These are phyloP conservation scores for Phytophthora fragariaefolia DNA, from an alignment of 352 stramenopile species.

Conservation along the genomic window DNA sequence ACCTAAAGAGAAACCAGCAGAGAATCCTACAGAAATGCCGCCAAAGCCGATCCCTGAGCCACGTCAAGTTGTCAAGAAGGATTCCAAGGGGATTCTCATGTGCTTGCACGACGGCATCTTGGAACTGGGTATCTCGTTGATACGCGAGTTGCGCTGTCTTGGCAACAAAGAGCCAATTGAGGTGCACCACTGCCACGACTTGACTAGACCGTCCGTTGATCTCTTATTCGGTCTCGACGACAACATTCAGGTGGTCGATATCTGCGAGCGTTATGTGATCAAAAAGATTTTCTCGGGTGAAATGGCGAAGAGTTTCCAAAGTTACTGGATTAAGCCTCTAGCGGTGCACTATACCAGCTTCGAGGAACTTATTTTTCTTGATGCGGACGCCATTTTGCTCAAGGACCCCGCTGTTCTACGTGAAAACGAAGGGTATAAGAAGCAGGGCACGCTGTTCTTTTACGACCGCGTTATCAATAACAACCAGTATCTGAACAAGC, in stretches of 20 bases:
- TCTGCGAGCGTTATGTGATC: conserved; percentile 40
- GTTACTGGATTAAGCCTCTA: conserved; percentile 58
- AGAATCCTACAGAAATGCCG: conserved; percentile 32
- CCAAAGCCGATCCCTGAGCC: conserved; percentile 30
- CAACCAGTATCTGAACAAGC: conserved; percentile 60
- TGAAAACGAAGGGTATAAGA: conserved; percentile 48
- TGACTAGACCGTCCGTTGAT: conserved; percentile 41
- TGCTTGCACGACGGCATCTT: conserved; percentile 51
- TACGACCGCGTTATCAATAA: conserved; percentile 53
- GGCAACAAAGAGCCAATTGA: conserved; percentile 60
- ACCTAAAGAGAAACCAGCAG: conserved; percentile 9
- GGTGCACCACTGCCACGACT: conserved; percentile 59
- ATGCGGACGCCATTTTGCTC: conserved; percentile 53
- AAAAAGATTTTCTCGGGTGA: conserved; percentile 36
- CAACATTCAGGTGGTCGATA: conserved; percentile 54
- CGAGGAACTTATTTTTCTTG: conserved; percentile 56
- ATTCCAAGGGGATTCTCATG: conserved; percentile 49
- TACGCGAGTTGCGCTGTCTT: conserved; percentile 56
- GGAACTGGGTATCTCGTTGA: conserved; percentile 54
- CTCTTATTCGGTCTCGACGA: conserved; percentile 44
- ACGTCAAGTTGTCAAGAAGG: conserved; percentile 38
- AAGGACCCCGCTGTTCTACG: conserved; percentile 41
- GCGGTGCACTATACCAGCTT: conserved; percentile 55
- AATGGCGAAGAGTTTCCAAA: conserved; percentile 46
- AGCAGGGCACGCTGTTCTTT: conserved; percentile 50